Conservation (phyloP, 208 protist species). For the Trichomonas vaginalis region DNA sequence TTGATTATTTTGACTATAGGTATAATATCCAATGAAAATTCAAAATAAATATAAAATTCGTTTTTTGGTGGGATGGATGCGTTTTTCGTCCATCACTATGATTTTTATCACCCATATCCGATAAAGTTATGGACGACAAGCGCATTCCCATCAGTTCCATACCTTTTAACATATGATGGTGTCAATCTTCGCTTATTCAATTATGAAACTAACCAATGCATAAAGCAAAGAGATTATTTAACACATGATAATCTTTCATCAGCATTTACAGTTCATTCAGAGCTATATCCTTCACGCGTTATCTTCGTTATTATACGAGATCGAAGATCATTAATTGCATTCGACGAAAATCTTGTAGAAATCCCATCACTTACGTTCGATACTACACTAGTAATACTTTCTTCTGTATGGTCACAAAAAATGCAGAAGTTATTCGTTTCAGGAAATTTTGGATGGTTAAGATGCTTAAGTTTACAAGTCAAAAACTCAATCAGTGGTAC, state of each 20-base stretch:
- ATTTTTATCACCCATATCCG: background rate
- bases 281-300: background rate
- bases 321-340: background rate
- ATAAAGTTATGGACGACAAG: background rate
- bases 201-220: background rate
- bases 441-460: conserved; percentile 11
- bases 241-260: background rate
- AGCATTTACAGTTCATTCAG: background rate
- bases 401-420: background rate
- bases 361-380: background rate
- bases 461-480: background rate
- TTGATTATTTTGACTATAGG: too few relatives aligned
- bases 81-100: background rate
- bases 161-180: conserved; percentile 1
- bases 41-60: background rate
- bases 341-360: background rate
- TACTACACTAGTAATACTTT: background rate
- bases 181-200: background rate
- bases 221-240: background rate
- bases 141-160: background rate
- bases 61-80: background rate
- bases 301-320: background rate
- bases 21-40: background rate
- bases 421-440: background rate
- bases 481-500: background rate